These are phyloP conservation scores for Phylloporus sp. DNA, from an alignment of 768 basidiomycete species.

Conservation along the genomic window DNA sequence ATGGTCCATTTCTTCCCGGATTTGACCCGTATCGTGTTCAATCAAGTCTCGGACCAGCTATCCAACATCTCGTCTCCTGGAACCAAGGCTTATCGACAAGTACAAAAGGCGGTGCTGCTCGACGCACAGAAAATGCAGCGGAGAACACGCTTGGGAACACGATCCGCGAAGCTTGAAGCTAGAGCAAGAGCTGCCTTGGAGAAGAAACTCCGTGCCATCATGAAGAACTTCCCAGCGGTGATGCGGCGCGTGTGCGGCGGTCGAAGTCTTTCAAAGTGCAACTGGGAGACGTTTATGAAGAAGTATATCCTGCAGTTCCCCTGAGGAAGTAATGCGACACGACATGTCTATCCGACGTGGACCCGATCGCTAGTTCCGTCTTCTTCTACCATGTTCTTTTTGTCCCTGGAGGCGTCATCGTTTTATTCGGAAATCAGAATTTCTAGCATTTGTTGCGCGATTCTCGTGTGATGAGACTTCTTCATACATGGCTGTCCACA, in stretches of 20 bases:
- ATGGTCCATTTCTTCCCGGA: slow-evolving; percentile 62
- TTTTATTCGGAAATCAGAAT: slow-evolving; percentile 17
- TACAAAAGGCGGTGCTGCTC: slow-evolving; percentile 40
- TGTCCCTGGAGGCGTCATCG: slow-evolving; percentile 10
- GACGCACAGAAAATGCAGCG: slow-evolving; percentile 25
- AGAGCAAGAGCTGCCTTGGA: slow-evolving; percentile 17
- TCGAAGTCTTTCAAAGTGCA: slow-evolving; percentile 44
- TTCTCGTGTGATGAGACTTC: not conserved
- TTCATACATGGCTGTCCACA: not conserved
- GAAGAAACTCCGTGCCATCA: slow-evolving; percentile 29
- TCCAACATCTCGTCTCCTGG: slow-evolving; percentile 33
- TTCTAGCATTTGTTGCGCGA: slow-evolving; percentile 1
- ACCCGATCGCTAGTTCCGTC: slow-evolving; percentile 2
- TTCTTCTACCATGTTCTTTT: slow-evolving; percentile 2
- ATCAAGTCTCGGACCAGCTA: slow-evolving; percentile 37
- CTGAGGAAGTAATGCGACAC: slow-evolving; percentile 28
- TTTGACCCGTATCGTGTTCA: slow-evolving; percentile 48
- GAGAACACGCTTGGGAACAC: slow-evolving; percentile 5
- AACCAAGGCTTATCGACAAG: slow-evolving; percentile 39
- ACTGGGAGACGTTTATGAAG: slow-evolving; percentile 61
- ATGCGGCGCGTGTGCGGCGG: slow-evolving; percentile 47
- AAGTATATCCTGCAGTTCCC: slow-evolving; percentile 61
- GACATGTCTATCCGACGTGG: not conserved
- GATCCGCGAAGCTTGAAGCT: slow-evolving; percentile 14
- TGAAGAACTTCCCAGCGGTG: slow-evolving; percentile 29